Percentiles rank a stretch among this genome's conserved stretches.
phyloP scores from a whole-genome alignment of 768 basidiomycete species.

The Pisolithus orientalis region DNA sequence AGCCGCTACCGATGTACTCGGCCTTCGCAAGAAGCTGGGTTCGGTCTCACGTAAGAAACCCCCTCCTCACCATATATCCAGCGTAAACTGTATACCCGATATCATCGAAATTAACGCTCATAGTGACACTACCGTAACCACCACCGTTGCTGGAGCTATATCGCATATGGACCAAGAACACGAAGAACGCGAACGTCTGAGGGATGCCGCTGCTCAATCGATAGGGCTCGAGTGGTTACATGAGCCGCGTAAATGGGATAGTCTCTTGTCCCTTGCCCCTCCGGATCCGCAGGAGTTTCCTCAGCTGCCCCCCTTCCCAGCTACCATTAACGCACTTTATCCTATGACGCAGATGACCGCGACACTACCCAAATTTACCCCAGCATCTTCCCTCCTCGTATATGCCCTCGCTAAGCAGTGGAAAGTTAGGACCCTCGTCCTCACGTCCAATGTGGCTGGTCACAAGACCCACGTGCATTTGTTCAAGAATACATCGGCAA shows the following conservation, averaged over 20 bases:
- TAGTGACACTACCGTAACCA: slow-evolving; percentile 15
- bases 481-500: slow-evolving; percentile 55
- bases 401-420: slow-evolving; percentile 70
- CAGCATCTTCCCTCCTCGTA: slow-evolving; percentile 61
- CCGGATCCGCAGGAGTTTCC: slow-evolving; percentile 12
- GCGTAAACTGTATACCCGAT: slow-evolving; percentile 49
- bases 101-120: slow-evolving; percentile 67
- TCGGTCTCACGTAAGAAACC: slow-evolving; percentile 34
- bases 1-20: slow-evolving; percentile 48
- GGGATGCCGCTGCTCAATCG: slow-evolving; percentile 70
- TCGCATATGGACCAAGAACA: slow-evolving; percentile 46
- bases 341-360: slow-evolving; percentile 49
- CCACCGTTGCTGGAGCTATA: slow-evolving; percentile 17
- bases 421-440: slow-evolving; percentile 58
- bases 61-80: slow-evolving; percentile 14
- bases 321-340: slow-evolving; percentile 42
- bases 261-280: slow-evolving; percentile 10
- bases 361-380: slow-evolving; percentile 61
- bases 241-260: slow-evolving; percentile 19
- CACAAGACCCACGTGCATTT: slow-evolving; percentile 57
- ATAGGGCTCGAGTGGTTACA: slow-evolving; percentile 60
- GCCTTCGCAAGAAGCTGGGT: slow-evolving; percentile 39
- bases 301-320: slow-evolving; percentile 54
- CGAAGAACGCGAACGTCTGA: slow-evolving; percentile 68
- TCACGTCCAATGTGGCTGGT: slow-evolving; percentile 37